Conservation (phyloP, 2,329 filamentous ascomycete species). For the Akanthomyces muscarius region DNA sequence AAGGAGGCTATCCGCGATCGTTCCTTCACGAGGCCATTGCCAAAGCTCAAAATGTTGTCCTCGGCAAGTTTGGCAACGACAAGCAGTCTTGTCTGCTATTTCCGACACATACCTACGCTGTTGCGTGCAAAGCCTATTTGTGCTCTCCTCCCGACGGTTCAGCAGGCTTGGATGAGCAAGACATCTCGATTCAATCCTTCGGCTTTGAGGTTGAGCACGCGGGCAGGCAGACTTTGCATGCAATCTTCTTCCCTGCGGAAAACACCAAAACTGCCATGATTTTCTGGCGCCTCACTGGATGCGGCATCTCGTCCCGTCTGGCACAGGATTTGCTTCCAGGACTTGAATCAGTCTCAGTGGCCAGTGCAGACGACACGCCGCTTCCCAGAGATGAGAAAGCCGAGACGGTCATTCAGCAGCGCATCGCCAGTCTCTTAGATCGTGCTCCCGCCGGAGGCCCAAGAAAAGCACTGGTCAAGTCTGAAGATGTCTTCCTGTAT, state of each 20-base stretch:
- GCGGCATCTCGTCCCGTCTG: conserved; percentile 1
- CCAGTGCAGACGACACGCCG: background rate
- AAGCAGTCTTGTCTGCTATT: background rate
- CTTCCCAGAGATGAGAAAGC: background rate
- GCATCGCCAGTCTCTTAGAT: background rate
- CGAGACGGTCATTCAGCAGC: background rate
- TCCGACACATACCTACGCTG: background rate
- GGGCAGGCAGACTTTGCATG: background rate
- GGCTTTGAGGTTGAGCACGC: background rate
- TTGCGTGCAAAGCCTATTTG: background rate
- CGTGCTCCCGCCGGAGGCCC: conserved; percentile 2
- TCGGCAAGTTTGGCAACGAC: background rate
- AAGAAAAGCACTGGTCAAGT: conserved; percentile 23
- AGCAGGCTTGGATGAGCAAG: background rate
- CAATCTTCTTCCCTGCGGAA: background rate
- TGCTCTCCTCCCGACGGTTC: background rate
- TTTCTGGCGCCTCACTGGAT: conserved; percentile 1
- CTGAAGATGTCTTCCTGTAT: conserved; percentile 48
- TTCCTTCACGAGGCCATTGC: conserved; percentile 5
- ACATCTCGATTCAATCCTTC: background rate
- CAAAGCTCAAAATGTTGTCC: background rate
- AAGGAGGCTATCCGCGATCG: conserved; percentile 3
- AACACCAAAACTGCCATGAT: background rate
- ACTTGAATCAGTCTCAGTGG: background rate
- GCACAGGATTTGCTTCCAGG: background rate